phyloP scores from a whole-genome alignment of 176 grass and related monocot species.

The Avena atlantica region DNA sequence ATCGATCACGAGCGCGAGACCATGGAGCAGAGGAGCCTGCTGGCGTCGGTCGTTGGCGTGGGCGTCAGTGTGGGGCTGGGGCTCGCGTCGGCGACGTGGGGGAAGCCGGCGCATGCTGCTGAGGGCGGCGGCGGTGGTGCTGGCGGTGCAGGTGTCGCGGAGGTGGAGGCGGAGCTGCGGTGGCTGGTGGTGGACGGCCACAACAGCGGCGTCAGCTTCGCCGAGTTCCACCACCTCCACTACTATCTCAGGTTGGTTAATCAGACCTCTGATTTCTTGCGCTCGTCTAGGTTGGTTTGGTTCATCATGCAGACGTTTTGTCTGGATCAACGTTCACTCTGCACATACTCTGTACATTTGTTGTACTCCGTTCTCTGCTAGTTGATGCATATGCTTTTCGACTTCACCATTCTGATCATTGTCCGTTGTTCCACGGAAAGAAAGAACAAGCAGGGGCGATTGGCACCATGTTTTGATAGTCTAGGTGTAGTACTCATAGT shows the following conservation, averaged over 20 bases:
- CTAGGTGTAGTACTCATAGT: too few relatives aligned
- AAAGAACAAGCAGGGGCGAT: too few relatives aligned
- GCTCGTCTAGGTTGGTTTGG: too few relatives aligned
- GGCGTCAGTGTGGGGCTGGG: constrained; percentile 91
- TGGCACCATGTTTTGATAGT: too few relatives aligned
- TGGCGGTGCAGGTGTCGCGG: constrained; percentile 27
- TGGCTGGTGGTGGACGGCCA: constrained; percentile 67
- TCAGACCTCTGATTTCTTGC: background rate
- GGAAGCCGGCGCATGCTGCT: constrained; percentile 9
- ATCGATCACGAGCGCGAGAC: background rate
- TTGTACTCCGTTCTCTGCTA: too few relatives aligned
- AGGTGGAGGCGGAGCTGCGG: constrained; percentile 80
- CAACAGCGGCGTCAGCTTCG: constrained; percentile 74
- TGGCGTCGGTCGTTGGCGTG: constrained; percentile 82
- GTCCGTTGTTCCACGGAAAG: too few relatives aligned
- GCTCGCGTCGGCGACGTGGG: constrained; percentile 62
- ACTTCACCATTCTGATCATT: too few relatives aligned
- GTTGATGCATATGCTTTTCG: too few relatives aligned
- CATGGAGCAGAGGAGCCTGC: constrained; percentile 95
- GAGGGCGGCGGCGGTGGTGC: background rate
- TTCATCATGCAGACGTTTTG: too few relatives aligned
- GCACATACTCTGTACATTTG: too few relatives aligned
- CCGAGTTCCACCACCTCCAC: constrained; percentile 73
- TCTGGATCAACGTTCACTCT: too few relatives aligned
- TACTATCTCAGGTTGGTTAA: constrained; percentile 77